Evolutionary conservation across 2,329 filamentous ascomycete species (phyloP), one percentile per base, ranked within the genome.

Genomic region (Pseudophaeomoniella oleicola): DNA sequence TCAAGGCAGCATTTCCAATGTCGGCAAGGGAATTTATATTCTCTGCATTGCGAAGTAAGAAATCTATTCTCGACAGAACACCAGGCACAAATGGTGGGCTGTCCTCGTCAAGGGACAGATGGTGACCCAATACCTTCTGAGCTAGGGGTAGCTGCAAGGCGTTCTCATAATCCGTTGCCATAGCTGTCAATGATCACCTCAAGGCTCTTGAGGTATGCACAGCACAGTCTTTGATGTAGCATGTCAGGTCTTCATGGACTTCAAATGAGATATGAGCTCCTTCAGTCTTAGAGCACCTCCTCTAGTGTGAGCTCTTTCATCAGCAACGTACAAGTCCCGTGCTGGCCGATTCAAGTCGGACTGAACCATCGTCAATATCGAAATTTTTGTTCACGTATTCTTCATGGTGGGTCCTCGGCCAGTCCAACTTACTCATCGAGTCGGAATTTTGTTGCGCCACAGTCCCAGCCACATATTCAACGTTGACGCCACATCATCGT

Each of bases 1-100:
- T 71, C 9, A 94, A 66, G 2, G 79, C 72, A 1, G 80, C 76
- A 34, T 83, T 61, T 6, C 75, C 82, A 19, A 81, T 62, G 32
- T 72, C 61, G 37, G 75, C 44, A 5, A 66, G 42, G 34, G 58
- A 55, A 4, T 60, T 61, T 35, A 56, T 50, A 37, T 30, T 32
- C 39, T 51, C 33, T 46, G 44, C 30, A 42, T 58, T 53, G 19
- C 52, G 49, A 16, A 55, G 44, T 9, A 64, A 41, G 18, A 59
- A 57, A 15, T 51, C 46, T 4, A 57, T 56, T 38, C 58, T 58
- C 4, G 57, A 55, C 5, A 48, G 48, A n/a, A 57, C 51, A 4
- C 51, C 55, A 4, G 38, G 40, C 17, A 48, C 43, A 22, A 62
- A 49, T 12, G 50, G 49, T 13, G 39, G 41, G 30, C 59, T 39